A percentile compares a stretch with the other conserved stretches of the same genome.
Conservation (phyloP, 2,329 filamentous ascomycete species). For the Metarhizium album region DNA sequence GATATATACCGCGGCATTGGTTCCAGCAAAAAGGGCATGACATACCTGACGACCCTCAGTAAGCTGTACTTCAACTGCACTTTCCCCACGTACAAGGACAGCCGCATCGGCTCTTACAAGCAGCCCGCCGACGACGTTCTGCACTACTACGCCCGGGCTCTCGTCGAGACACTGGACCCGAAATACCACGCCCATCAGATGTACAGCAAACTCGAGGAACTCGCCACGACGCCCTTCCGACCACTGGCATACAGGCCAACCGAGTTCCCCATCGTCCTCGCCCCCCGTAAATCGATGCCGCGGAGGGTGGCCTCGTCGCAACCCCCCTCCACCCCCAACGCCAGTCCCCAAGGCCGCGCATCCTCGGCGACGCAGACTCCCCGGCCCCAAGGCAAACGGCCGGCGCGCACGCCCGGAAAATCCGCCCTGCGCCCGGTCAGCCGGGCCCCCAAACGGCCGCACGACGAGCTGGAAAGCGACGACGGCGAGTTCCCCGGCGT, state of each 20-base stretch:
- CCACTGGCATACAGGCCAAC: conserved; percentile 17
- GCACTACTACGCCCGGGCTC: conserved; percentile 31
- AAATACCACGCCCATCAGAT: conserved; percentile 23
- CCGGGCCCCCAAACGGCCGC: conserved; percentile 31
- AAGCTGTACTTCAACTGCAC: conserved; percentile 23
- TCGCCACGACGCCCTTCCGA: conserved; percentile 16
- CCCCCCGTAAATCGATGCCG: conserved; percentile 13
- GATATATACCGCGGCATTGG: conserved; percentile 8
- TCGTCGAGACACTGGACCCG: conserved; percentile 25
- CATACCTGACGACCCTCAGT: conserved; percentile 13
- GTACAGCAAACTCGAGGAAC: conserved; percentile 23
- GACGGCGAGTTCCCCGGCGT: conserved; percentile 26
- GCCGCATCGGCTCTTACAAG: conserved; percentile 24
- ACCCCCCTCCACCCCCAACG: conserved; percentile 1
- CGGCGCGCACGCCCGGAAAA: conserved; percentile 10
- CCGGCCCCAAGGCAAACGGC: conserved; percentile 18
- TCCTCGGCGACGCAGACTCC: conserved; percentile 15
- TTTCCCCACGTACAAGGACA: conserved; percentile 18
- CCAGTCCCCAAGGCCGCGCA: conserved; percentile 6
- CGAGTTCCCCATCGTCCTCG: conserved; percentile 18
- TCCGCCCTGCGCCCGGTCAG: conserved; percentile 11
- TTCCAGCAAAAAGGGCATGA: conserved; percentile 15
- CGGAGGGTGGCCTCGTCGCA: background rate
- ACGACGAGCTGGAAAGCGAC: conserved; percentile 26
- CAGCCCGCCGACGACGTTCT: conserved; percentile 31